Evolutionary conservation across 768 basidiomycete species (phyloP).

Genomic region (Daedaleopsis nitida): DNA sequence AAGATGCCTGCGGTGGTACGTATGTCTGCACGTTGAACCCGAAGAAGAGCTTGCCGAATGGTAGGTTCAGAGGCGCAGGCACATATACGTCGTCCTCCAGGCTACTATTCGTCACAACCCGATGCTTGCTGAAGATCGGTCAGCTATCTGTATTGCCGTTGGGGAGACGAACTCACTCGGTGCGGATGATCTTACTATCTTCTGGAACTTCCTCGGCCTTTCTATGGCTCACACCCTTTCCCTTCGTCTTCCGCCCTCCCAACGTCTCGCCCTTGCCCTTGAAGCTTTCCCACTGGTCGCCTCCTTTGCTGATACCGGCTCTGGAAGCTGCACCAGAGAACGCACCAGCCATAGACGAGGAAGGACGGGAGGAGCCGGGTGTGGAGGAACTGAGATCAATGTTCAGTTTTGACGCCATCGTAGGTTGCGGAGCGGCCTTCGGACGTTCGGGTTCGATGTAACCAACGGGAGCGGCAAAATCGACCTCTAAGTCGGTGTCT

Average conservation of each 20-base stretch:
- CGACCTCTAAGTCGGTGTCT: slow-evolving; percentile 98
- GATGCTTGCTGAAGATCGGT: slow-evolving; percentile 61
- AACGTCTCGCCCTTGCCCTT: slow-evolving; percentile 94
- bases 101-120: slow-evolving; percentile 79
- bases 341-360: slow-evolving; percentile 70
- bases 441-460: slow-evolving; percentile 94
- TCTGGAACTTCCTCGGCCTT: slow-evolving; percentile 78
- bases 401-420: slow-evolving; percentile 97
- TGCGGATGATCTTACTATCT: slow-evolving; percentile 86
- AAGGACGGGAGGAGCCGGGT: slow-evolving; percentile 83
- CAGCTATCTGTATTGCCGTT: slow-evolving; percentile 16
- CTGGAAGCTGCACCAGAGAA: slow-evolving; percentile 57
- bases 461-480: slow-evolving; percentile 90
- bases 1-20: slow-evolving; percentile 43
- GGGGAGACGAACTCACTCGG: slow-evolving; percentile 64
- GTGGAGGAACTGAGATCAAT: slow-evolving; percentile 89
- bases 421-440: slow-evolving; percentile 76
- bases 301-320: slow-evolving; percentile 66
- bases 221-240: slow-evolving; percentile 86
- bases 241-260: slow-evolving; percentile 89
- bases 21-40: slow-evolving; percentile 85
- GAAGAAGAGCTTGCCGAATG: slow-evolving; percentile 95
- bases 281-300: slow-evolving; percentile 93
- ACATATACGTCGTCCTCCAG: slow-evolving; percentile 76
- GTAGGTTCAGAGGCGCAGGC: slow-evolving; percentile 87